Evolutionary conservation across 441 rosid genomes (phyloP).

Genomic region (Erodium texanum): DNA sequence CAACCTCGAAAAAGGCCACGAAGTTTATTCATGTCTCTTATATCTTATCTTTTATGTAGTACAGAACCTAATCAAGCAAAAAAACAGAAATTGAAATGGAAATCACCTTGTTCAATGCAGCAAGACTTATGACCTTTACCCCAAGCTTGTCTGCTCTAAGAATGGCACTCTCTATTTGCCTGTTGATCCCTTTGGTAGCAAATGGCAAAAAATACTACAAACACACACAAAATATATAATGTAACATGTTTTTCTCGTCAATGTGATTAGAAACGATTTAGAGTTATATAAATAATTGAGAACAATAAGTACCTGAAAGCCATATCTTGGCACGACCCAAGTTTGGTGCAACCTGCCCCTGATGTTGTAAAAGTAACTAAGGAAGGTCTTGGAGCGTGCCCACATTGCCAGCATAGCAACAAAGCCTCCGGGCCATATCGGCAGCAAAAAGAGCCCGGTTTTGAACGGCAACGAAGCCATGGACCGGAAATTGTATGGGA

Average conservation of each 20-base stretch:
- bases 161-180: slow-evolving; percentile 71
- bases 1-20: not conserved
- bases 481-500: slow-evolving; percentile 51
- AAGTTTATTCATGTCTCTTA: not conserved
- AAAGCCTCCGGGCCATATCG: slow-evolving; percentile 42
- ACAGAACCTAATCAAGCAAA: not conserved
- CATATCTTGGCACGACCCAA: slow-evolving; percentile 80
- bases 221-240: not conserved
- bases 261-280: too few species aligned
- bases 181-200: slow-evolving; percentile 74
- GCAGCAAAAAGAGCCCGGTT: slow-evolving; percentile 32
- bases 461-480: slow-evolving; percentile 50
- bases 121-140: slow-evolving; percentile 89
- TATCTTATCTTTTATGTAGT: not conserved
- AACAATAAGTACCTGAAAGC: slow-evolving; percentile 53
- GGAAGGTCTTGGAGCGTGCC: slow-evolving; percentile 63
- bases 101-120: slow-evolving; percentile 74
- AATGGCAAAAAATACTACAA: slow-evolving; percentile 89
- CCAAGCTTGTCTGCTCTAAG: slow-evolving; percentile 67
- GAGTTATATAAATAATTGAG: too few species aligned
- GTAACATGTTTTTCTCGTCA: too few species aligned
- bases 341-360: slow-evolving; percentile 58
- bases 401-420: slow-evolving; percentile 49
- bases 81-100: too few species aligned
- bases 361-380: slow-evolving; percentile 46